Percentiles rank a stretch among this genome's conserved stretches.
phyloP scores from a whole-genome alignment of 192 early-diverging fungal species.

The Globomyces pollinis-pini region DNA sequence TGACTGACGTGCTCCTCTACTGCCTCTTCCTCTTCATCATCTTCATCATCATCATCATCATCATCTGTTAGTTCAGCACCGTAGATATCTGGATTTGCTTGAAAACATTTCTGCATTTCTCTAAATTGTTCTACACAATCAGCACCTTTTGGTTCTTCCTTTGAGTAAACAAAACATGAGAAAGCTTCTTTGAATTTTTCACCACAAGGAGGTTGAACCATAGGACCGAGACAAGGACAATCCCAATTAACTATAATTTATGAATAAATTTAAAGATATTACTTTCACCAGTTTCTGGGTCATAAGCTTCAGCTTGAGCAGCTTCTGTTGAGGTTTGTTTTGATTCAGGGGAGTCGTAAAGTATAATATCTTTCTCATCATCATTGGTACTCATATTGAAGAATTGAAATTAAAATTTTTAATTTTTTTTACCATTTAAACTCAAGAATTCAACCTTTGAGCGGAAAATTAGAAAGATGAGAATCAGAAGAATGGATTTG shows the following conservation, averaged over 20 bases:
- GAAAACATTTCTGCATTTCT: constrained; percentile 70
- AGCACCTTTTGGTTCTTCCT: constrained; percentile 90
- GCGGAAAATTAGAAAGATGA: background rate
- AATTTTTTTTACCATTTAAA: background rate
- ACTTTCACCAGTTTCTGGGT: constrained; percentile 48
- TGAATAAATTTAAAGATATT: constrained; percentile 67
- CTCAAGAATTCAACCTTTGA: background rate
- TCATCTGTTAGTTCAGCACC: constrained; percentile 63
- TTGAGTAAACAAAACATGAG: constrained; percentile 93
- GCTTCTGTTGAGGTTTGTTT: background rate
- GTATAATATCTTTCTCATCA: constrained; percentile 5
- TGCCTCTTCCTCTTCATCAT: constrained; percentile 12
- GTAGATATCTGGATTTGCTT: constrained; percentile 87
- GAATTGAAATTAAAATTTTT: background rate
- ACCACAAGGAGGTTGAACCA: constrained; percentile 95
- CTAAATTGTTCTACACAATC: constrained; percentile 92
- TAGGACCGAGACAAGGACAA: constrained; percentile 87
- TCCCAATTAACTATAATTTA: constrained; percentile 97
- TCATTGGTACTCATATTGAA: background rate
- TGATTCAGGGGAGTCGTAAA: constrained; percentile 1
- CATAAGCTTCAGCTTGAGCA: constrained; percentile 29
- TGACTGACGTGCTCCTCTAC: background rate
- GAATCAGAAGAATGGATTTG: too few relatives aligned
- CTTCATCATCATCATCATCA: constrained; percentile 41
- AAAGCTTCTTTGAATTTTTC: constrained; percentile 95